Conservation (phyloP, 2,329 filamentous ascomycete genomes). For the Fusarium graminum region DNA sequence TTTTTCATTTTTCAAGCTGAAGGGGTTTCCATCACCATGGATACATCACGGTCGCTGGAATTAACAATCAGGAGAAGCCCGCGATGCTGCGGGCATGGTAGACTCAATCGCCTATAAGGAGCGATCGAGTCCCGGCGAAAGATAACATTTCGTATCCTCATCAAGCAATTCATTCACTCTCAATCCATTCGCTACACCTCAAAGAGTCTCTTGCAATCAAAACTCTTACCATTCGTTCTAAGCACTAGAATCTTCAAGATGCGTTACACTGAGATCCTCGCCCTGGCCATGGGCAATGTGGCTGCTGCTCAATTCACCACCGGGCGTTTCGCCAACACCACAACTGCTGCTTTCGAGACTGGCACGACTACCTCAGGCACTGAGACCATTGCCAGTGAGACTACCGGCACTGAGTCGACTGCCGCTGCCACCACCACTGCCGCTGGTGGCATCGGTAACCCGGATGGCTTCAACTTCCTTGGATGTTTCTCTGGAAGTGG, state of each 20-base stretch:
- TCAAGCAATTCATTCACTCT: conserved; percentile 43
- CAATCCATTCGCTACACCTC: conserved; percentile 47
- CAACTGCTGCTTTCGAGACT: conserved; percentile 3
- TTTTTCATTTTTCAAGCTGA: conserved; percentile 11
- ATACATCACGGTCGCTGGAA: background rate
- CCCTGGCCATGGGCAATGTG: conserved; percentile 50
- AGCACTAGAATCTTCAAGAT: conserved; percentile 42
- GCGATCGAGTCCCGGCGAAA: conserved; percentile 18
- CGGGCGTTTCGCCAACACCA: conserved; percentile 15
- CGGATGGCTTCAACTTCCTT: conserved; percentile 39
- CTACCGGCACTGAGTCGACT: conserved; percentile 8
- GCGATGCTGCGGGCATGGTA: background rate
- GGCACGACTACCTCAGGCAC: conserved; percentile 1
- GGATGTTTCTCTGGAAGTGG: conserved; percentile 47
- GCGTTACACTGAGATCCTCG: conserved; percentile 49
- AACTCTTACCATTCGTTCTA: conserved; percentile 42
- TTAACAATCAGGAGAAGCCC: background rate
- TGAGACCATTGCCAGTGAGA: conserved; percentile 2
- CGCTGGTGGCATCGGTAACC: conserved; percentile 16
- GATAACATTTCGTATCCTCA: conserved; percentile 30
- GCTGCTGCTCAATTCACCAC: conserved; percentile 44
- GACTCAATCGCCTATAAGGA: conserved; percentile 45
- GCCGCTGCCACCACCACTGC: conserved; percentile 16
- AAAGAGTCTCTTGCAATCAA: conserved; percentile 46
- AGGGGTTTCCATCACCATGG: background rate